These are phyloP conservation scores for Yamadazyma diddensiae DNA, from an alignment of 1,139 yeast species.

Conservation along the genomic window DNA sequence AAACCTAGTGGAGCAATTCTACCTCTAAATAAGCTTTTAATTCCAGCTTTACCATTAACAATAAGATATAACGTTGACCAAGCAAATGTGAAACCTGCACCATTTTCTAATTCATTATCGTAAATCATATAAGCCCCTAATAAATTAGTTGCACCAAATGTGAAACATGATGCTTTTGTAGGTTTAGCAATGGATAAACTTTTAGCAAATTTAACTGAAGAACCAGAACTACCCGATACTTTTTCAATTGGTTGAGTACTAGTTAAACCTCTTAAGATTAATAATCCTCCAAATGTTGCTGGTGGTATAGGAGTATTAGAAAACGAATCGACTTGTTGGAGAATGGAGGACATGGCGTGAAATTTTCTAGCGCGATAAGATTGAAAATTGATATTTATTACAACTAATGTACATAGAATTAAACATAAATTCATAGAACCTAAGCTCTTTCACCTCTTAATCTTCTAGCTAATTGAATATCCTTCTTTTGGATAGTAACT, in stretches of 20 bases:
- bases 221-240: constrained; percentile 25
- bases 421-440: constrained; percentile 9
- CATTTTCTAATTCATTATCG: constrained; percentile 81
- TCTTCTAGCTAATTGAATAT: constrained; percentile 98
- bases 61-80: constrained; percentile 81
- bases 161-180: constrained; percentile 33
- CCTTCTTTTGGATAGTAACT: constrained; percentile 99
- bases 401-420: constrained; percentile 2
- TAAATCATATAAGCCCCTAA: constrained; percentile 78
- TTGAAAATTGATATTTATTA: neutral
- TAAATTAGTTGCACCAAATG: constrained; percentile 69
- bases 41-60: constrained; percentile 66
- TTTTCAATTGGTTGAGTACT: constrained; percentile 20
- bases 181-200: constrained; percentile 32
- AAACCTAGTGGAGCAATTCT: constrained; percentile 62
- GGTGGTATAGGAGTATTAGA: constrained; percentile 56
- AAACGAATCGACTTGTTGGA: constrained; percentile 19
- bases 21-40: constrained; percentile 36
- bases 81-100: constrained; percentile 84
- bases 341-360: neutral
- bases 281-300: constrained; percentile 38
- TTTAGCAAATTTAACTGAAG: constrained; percentile 26
- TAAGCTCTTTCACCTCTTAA: constrained; percentile 95
- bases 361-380: neutral
- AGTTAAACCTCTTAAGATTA: constrained; percentile 45